These are phyloP conservation scores for Ascochyta viciae-villosae DNA, from an alignment of 2,329 filamentous ascomycete species.

Conservation along the genomic window DNA sequence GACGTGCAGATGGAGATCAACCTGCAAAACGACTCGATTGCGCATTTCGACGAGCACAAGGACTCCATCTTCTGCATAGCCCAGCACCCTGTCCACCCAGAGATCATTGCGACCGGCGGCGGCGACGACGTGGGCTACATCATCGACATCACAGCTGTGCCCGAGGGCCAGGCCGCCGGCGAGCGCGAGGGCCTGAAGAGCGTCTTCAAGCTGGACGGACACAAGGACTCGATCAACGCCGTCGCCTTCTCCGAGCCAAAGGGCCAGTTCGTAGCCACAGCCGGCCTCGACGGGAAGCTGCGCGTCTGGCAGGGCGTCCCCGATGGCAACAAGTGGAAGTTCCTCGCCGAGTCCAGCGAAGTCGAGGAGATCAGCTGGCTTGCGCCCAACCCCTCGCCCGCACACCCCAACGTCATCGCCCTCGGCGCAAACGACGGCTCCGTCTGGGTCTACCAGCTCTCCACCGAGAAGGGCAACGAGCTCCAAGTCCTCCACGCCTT, in stretches of 20 bases:
- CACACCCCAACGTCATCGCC: constrained; percentile 81
- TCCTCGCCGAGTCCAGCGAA: constrained; percentile 81
- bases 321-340: constrained; percentile 65
- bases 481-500: constrained; percentile 88
- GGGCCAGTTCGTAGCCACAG: constrained; percentile 86
- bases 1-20: constrained; percentile 71
- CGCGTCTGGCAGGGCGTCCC: constrained; percentile 68
- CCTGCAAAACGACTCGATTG: constrained; percentile 89
- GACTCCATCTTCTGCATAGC: constrained; percentile 96
- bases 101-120: constrained; percentile 86
- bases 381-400: constrained; percentile 72
- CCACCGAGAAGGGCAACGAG: constrained; percentile 63
- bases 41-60: constrained; percentile 88
- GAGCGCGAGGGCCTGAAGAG: constrained; percentile 67
- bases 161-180: constrained; percentile 66
- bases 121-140: constrained; percentile 87
- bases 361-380: constrained; percentile 97
- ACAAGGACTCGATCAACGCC: constrained; percentile 89
- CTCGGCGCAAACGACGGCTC: constrained; percentile 89
- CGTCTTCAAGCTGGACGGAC: constrained; percentile 81
- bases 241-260: constrained; percentile 82
- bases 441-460: constrained; percentile 95
- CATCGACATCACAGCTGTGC: constrained; percentile 73
- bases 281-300: constrained; percentile 84
- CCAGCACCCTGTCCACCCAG: constrained; percentile 80